phyloP scores from a whole-genome alignment of 1,284 basidiomycete species.

The Trichosporon faecale region DNA sequence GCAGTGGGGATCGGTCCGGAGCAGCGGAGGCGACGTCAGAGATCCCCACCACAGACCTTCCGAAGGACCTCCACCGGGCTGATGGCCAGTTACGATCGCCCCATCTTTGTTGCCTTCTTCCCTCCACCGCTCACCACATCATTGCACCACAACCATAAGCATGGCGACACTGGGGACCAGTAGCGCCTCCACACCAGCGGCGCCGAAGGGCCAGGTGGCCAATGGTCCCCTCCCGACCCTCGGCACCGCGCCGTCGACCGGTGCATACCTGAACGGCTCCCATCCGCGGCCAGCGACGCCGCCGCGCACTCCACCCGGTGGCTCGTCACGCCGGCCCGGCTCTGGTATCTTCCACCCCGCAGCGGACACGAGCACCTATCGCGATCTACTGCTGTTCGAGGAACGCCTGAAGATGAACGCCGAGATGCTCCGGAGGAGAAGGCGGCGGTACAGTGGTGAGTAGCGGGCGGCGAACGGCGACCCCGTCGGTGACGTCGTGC shows the following conservation, averaged over 20 bases:
- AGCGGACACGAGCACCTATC: slow-evolving; percentile 71
- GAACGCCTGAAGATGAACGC: slow-evolving; percentile 94
- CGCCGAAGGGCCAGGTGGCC: neutral
- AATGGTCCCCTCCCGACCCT: neutral
- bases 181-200: neutral
- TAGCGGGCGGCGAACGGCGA: slow-evolving; percentile 27
- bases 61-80: neutral
- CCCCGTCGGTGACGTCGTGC: neutral
- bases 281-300: slow-evolving; percentile 4
- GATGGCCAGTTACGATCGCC: neutral
- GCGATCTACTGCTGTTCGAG: slow-evolving; percentile 90
- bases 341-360: slow-evolving; percentile 58
- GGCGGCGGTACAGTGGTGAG: slow-evolving; percentile 82
- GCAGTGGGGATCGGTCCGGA: neutral
- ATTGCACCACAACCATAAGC: neutral
- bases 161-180: slow-evolving; percentile 2
- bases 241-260: neutral
- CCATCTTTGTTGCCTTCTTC: neutral
- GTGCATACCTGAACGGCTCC: neutral
- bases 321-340: neutral
- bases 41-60: neutral
- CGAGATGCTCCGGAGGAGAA: slow-evolving; percentile 70
- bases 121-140: neutral
- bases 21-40: neutral
- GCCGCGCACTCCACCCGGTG: slow-evolving; percentile 5